These are phyloP conservation scores for Spathaspora sp. DNA, from an alignment of 1,139 yeast species.

Conservation along the genomic window DNA sequence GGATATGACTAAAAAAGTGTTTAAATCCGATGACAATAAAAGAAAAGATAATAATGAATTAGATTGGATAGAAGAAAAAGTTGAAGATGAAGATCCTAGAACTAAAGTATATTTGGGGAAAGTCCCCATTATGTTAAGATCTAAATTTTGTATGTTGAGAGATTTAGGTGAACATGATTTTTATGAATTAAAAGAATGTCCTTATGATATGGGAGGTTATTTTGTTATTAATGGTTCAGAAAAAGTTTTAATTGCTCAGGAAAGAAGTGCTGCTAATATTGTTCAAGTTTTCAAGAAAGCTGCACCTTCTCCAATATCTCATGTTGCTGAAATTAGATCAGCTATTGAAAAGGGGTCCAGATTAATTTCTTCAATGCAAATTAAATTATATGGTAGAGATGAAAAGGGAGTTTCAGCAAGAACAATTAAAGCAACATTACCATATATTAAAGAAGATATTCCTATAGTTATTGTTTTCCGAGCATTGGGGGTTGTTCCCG, in stretches of 20 bases:
- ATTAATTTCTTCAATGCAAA: slow-evolving; percentile 90
- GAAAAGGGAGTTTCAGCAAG: slow-evolving; percentile 70
- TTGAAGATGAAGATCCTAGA: slow-evolving; percentile 56
- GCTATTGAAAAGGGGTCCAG: slow-evolving; percentile 97
- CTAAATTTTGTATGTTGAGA: slow-evolving; percentile 91
- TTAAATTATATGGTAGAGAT: slow-evolving; percentile 84
- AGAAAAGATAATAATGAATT: slow-evolving; percentile 57
- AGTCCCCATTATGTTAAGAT: slow-evolving; percentile 96
- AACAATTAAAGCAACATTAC: slow-evolving; percentile 92
- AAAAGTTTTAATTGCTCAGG: slow-evolving; percentile 97
- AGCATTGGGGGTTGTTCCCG: slow-evolving; percentile 98
- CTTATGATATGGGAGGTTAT: slow-evolving; percentile 99
- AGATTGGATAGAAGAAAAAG: slow-evolving; percentile 64
- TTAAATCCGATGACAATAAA: slow-evolving; percentile 73
- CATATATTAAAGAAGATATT: slow-evolving; percentile 93
- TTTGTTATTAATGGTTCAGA: slow-evolving; percentile 98
- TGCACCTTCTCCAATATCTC: slow-evolving; percentile 95
- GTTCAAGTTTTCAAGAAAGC: slow-evolving; percentile 98
- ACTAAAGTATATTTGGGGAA: slow-evolving; percentile 90
- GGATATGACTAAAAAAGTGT: slow-evolving; percentile 89
- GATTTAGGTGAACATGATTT: slow-evolving; percentile 93
- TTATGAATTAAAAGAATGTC: slow-evolving; percentile 95
- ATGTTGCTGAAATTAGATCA: slow-evolving; percentile 93
- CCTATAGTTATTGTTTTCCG: slow-evolving; percentile 96
- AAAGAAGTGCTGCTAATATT: slow-evolving; percentile 95